Evolutionary conservation across 495 filamentous ascomycete genomes (phyloP).

Genomic region (Aspergillus biplanus): DNA sequence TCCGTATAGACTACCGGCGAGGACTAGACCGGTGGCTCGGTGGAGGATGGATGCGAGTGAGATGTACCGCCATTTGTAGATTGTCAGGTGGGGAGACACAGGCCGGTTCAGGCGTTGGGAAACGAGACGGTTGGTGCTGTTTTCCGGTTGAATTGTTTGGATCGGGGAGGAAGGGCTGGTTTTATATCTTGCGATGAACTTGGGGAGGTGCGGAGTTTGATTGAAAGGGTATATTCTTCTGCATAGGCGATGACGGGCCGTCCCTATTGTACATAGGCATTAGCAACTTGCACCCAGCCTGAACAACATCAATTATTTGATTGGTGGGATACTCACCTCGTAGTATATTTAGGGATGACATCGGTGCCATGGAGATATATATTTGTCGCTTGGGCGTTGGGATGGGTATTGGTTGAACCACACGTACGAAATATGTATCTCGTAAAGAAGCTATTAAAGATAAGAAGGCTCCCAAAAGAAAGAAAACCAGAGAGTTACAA

Average conservation of each 20-base stretch:
- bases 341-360: no score
- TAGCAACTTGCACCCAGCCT: no score
- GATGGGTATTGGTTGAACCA: no score
- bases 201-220: background rate
- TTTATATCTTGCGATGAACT: background rate
- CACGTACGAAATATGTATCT: no score
- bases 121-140: constrained; percentile 61
- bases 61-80: constrained; percentile 77
- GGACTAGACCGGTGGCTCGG: constrained; percentile 67
- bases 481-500: background rate
- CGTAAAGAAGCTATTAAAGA: no score
- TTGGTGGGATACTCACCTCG: no score
- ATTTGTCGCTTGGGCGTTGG: no score
- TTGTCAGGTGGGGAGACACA: constrained; percentile 73
- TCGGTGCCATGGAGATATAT: no score
- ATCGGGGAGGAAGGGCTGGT: background rate
- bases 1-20: constrained; percentile 70
- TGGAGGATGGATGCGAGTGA: constrained; percentile 67
- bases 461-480: no score
- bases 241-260: no score
- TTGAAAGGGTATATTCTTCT: background rate
- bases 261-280: no score
- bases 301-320: no score
- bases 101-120: constrained; percentile 74
- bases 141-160: constrained; percentile 30